Conservation (phyloP, 2,329 filamentous ascomycete species). For the Aspergillus bombycis region DNA sequence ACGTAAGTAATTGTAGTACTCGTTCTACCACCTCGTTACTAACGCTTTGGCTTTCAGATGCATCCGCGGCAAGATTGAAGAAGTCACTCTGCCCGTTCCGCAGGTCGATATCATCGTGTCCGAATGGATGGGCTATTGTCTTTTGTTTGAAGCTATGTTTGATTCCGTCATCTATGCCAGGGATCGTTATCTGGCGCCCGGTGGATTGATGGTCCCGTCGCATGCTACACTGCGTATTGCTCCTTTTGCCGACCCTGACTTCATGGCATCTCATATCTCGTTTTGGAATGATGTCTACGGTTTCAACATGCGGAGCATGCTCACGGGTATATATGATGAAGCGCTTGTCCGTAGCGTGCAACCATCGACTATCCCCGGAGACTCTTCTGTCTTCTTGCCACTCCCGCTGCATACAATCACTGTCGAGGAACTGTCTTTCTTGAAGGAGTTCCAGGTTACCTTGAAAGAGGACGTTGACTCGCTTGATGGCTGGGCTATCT, state of each 20-base stretch:
- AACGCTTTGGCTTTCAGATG: conserved; percentile 49
- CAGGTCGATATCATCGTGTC: conserved; percentile 93
- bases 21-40: conserved; percentile 2
- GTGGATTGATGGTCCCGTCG: conserved; percentile 83
- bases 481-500: conserved; percentile 86
- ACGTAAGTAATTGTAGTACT: conserved; percentile 48
- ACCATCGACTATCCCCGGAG: conserved; percentile 56
- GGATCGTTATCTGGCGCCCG: conserved; percentile 79
- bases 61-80: conserved; percentile 83
- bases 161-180: conserved; percentile 87
- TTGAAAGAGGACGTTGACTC: conserved; percentile 65
- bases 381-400: conserved; percentile 68
- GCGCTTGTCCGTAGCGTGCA: conserved; percentile 74
- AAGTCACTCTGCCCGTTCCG: conserved; percentile 74
- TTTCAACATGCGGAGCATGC: conserved; percentile 93
- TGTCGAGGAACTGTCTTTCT: conserved; percentile 75
- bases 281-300: conserved; percentile 95
- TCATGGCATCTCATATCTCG: conserved; percentile 73
- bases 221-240: conserved; percentile 82
- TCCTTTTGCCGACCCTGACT: conserved; percentile 76
- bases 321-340: conserved; percentile 78
- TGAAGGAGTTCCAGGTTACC: conserved; percentile 65
- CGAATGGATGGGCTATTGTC: conserved; percentile 96
- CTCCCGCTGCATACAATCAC: conserved; percentile 76
- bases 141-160: conserved; percentile 95